Conservation (phyloP, 257 asterid species). For the Jacaranda mimosifolia region DNA sequence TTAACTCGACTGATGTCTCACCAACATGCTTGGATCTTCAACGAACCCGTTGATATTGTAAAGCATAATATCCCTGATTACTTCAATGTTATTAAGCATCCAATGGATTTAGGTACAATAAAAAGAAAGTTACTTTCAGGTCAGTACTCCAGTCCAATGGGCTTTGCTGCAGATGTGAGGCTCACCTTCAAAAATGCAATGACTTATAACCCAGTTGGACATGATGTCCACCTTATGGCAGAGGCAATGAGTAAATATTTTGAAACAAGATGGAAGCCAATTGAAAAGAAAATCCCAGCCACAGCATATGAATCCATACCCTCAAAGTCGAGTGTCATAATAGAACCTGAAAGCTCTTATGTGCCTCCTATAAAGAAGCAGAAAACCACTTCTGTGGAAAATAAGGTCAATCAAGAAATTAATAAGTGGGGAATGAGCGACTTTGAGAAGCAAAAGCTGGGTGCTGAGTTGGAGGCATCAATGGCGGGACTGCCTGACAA, state of each 20-base stretch:
- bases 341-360: conserved; percentile 42
- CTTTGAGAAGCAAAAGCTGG: conserved; percentile 57
- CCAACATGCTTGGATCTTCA: conserved; percentile 59
- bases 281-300: conserved; percentile 54
- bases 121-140: conserved; percentile 53
- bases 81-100: conserved; percentile 59
- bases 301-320: conserved; percentile 34
- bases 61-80: conserved; percentile 61
- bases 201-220: conserved; percentile 60
- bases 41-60: conserved; percentile 60
- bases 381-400: conserved; percentile 41
- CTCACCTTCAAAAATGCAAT: conserved; percentile 59
- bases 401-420: conserved; percentile 45
- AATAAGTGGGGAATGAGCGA: conserved; percentile 54
- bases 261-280: conserved; percentile 64
- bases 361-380: conserved; percentile 51
- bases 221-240: conserved; percentile 61
- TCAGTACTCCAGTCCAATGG: conserved; percentile 52
- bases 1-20: conserved; percentile 56
- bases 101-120: conserved; percentile 75
- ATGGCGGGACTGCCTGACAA: conserved; percentile 62
- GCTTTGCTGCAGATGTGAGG: conserved; percentile 66
- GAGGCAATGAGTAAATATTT: conserved; percentile 50
- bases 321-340: conserved; percentile 39
- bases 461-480: conserved; percentile 56